These are phyloP conservation scores for Camptophora hylomeconis DNA, from an alignment of 2,329 filamentous ascomycete species.

Conservation along the genomic window DNA sequence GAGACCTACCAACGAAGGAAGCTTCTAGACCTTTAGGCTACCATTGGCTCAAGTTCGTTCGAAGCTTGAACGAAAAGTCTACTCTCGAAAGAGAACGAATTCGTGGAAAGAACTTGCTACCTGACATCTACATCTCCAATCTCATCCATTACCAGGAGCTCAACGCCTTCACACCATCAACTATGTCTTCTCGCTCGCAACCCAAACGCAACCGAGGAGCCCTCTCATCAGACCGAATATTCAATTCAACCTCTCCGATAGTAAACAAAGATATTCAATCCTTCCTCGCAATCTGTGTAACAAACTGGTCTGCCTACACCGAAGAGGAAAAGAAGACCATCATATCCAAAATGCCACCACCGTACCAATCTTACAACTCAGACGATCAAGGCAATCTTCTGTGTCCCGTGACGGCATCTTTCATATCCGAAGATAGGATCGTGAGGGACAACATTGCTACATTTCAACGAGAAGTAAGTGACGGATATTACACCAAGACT, in stretches of 20 bases:
- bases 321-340: conserved; percentile 13
- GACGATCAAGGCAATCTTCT: conserved; percentile 6
- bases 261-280: conserved; percentile 10
- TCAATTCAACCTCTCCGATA: conserved; percentile 13
- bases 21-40: too few species aligned
- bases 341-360: conserved; percentile 11
- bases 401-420: conserved; percentile 9
- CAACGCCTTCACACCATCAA: too few species aligned
- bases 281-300: conserved; percentile 12
- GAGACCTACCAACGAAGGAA: too few species aligned
- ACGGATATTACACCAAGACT: conserved; percentile 42
- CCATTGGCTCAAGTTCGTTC: too few species aligned
- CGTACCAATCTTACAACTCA: conserved; percentile 8
- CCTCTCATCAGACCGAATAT: conserved; percentile 10
- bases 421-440: conserved; percentile 11
- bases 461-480: conserved; percentile 42
- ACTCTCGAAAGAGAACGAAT: too few species aligned
- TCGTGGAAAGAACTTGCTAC: too few species aligned
- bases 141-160: too few species aligned
- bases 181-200: too few species aligned
- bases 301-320: conserved; percentile 12
- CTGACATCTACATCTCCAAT: too few species aligned
- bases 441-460: conserved; percentile 18
- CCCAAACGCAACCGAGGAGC: conserved; percentile 4
- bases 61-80: too few species aligned